phyloP scores from a whole-genome alignment of 2,329 filamentous ascomycete species.

The Metarhizium anisopliae region DNA sequence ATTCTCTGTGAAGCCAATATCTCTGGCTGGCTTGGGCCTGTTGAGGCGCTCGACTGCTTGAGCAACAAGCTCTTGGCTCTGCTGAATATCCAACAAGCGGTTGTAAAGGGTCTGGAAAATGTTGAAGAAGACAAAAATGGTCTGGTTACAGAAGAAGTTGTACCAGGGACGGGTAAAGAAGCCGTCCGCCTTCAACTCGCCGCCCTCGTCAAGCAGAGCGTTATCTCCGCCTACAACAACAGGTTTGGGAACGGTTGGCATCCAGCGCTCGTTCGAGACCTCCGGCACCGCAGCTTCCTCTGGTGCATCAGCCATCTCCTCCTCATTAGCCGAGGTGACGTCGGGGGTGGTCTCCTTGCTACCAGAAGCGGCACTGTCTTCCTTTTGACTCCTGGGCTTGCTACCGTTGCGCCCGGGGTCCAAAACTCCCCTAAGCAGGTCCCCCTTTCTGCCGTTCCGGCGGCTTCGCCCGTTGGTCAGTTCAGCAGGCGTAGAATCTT shows the following conservation, averaged over 20 bases:
- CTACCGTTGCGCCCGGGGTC: constrained; percentile 68
- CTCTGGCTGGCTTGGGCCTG: constrained; percentile 69
- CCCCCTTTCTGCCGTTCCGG: constrained; percentile 67
- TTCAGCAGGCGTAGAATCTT: constrained; percentile 63
- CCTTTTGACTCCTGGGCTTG: constrained; percentile 62
- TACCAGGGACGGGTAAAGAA: constrained; percentile 73
- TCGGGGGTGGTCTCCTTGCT: constrained; percentile 90
- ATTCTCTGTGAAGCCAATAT: constrained; percentile 77
- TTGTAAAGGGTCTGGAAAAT: constrained; percentile 88
- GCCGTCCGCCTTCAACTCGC: constrained; percentile 65
- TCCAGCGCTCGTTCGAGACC: constrained; percentile 53
- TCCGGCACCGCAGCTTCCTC: constrained; percentile 53
- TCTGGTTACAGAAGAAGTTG: constrained; percentile 86
- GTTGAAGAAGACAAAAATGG: constrained; percentile 89
- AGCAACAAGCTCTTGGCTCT: constrained; percentile 62
- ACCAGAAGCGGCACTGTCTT: constrained; percentile 65
- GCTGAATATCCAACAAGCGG: constrained; percentile 75
- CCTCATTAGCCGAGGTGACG: constrained; percentile 65
- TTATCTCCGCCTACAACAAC: constrained; percentile 44
- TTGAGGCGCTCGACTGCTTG: constrained; percentile 66
- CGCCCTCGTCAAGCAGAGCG: constrained; percentile 47
- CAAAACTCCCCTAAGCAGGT: constrained; percentile 77
- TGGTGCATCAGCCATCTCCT: constrained; percentile 57
- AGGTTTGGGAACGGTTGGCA: constrained; percentile 51
- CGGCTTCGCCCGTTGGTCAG: constrained; percentile 59